These are phyloP conservation scores for Trametes elegans DNA, from an alignment of 768 basidiomycete species.

Conservation along the genomic window DNA sequence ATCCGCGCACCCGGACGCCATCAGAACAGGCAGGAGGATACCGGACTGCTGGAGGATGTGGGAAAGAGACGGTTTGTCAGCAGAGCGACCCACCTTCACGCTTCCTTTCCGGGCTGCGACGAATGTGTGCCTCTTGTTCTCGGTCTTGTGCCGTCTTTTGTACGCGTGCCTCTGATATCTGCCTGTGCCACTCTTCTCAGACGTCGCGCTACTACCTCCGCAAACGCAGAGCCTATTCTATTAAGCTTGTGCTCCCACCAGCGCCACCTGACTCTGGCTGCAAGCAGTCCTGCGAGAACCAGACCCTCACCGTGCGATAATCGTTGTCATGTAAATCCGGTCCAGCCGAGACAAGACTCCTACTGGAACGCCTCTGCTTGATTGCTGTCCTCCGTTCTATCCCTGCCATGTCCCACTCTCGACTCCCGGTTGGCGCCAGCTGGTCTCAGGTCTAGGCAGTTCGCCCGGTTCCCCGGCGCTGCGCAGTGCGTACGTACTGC, in stretches of 20 bases:
- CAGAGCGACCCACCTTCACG: slow-evolving; percentile 5
- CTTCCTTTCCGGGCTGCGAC: slow-evolving; percentile 4
- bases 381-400: neutral
- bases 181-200: neutral
- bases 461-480: slow-evolving; percentile 5
- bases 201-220: slow-evolving; percentile 4
- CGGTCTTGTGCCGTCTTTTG: slow-evolving; percentile 2
- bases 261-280: neutral
- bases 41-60: slow-evolving; percentile 3
- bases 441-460: slow-evolving; percentile 3
- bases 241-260: slow-evolving; percentile 8
- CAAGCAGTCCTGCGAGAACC: too few relatives aligned
- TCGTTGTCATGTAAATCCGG: neutral
- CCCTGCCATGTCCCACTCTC: neutral
- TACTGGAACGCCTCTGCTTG: neutral
- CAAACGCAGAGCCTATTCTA: slow-evolving; percentile 12
- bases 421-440: neutral
- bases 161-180: slow-evolving; percentile 2
- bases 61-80: slow-evolving; percentile 17
- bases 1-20: neutral
- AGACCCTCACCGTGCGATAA: neutral
- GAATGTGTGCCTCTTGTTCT: neutral
- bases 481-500: neutral
- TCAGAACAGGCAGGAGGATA: neutral
- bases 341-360: neutral